Evolutionary conservation across 78 protist species (phyloP).

Genomic region (Isochrysis galbana): DNA sequence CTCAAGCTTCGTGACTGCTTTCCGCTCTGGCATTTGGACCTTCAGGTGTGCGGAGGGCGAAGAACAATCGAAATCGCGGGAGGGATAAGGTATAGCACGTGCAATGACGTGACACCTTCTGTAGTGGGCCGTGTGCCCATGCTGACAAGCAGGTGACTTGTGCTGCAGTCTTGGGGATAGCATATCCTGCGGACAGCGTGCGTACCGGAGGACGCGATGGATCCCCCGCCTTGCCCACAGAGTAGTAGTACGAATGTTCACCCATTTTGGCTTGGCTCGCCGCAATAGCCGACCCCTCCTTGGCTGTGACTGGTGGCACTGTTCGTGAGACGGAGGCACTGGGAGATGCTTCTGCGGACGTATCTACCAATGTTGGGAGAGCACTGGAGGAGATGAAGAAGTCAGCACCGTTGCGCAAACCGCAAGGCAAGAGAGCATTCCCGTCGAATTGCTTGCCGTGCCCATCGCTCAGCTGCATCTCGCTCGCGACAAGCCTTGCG

Average conservation of each 20-base stretch:
- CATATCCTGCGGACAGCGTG: too few relatives aligned
- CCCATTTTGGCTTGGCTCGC: constrained; percentile 7
- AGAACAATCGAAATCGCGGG: neutral
- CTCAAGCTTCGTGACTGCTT: neutral
- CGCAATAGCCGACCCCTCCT: neutral
- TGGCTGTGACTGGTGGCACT: neutral
- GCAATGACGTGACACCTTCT: too few relatives aligned
- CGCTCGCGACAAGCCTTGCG: neutral
- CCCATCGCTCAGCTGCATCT: neutral
- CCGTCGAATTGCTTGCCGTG: neutral
- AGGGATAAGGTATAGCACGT: too few relatives aligned
- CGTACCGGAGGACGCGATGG: neutral
- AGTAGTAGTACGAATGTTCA: constrained; percentile 19
- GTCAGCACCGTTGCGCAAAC: neutral
- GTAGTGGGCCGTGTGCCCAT: too few relatives aligned
- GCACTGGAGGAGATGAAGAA: neutral
- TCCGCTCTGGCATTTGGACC: neutral
- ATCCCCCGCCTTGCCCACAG: neutral
- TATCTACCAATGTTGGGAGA: too few relatives aligned
- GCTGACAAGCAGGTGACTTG: too few relatives aligned
- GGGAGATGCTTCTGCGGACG: neutral
- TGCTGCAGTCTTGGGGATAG: too few relatives aligned
- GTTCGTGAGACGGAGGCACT: neutral
- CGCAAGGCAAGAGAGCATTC: constrained; percentile 7
- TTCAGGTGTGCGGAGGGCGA: neutral